Evolutionary conservation across 2,329 filamentous ascomycete genomes (phyloP).

Genomic region (Pseudogymnoascus sp.): DNA sequence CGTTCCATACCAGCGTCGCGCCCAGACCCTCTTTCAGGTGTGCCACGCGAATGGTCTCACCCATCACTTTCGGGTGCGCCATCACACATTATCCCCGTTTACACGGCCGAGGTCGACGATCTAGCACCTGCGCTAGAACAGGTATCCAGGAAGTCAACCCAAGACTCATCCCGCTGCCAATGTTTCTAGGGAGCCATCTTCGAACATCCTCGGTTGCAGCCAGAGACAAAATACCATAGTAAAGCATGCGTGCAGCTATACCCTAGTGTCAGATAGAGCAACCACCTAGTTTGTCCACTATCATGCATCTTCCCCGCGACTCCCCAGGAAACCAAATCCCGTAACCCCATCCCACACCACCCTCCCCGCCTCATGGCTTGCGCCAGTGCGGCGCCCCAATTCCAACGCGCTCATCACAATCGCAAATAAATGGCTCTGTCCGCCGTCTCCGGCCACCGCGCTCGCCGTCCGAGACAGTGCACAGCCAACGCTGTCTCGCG

Average conservation of each 20-base stretch:
- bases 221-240: background rate
- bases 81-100: background rate
- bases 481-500: background rate
- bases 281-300: background rate
- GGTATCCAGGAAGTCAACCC: background rate
- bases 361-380: background rate
- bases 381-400: background rate
- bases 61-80: background rate
- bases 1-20: background rate
- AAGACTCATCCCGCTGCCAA: constrained; percentile 1
- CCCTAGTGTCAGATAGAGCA: background rate
- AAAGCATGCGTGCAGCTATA: background rate
- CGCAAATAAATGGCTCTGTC: background rate
- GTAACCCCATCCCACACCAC: background rate
- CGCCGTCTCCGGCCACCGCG: background rate
- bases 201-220: background rate
- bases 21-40: background rate
- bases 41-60: background rate
- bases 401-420: background rate
- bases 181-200: background rate
- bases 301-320: constrained; percentile 1
- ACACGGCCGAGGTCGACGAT: background rate
- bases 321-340: background rate
- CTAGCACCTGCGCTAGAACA: background rate
- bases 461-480: background rate